phyloP scores from a whole-genome alignment of 371 early-diverging fungal genomes.

The Basidiobolus meristosporus region DNA sequence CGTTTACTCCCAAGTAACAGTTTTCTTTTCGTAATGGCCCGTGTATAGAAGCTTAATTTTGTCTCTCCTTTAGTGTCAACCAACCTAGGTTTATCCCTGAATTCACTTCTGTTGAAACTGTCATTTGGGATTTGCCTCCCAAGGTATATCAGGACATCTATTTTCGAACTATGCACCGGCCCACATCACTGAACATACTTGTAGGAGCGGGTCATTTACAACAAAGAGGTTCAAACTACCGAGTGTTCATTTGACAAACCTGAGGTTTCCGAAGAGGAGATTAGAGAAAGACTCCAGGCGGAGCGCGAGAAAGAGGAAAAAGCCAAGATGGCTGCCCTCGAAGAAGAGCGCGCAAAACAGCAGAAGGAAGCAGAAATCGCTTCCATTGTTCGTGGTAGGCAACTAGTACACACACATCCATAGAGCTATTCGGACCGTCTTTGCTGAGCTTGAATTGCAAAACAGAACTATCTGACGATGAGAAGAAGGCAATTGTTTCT shows the following conservation, averaged over 20 bases:
- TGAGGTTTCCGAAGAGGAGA: conserved; percentile 31
- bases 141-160: conserved; percentile 18
- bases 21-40: not conserved
- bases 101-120: conserved; percentile 35
- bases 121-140: conserved; percentile 68
- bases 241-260: conserved; percentile 31
- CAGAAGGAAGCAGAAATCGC: too few species aligned
- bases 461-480: conserved; percentile 65
- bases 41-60: not conserved
- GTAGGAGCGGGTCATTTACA: conserved; percentile 73
- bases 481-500: conserved; percentile 41
- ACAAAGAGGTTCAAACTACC: conserved; percentile 75
- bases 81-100: conserved; percentile 19
- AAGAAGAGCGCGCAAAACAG: conserved; percentile 31
- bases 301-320: conserved; percentile 37
- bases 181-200: not conserved
- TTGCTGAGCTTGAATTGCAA: not conserved
- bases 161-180: not conserved
- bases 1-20: conserved; percentile 2
- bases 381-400: too few species aligned
- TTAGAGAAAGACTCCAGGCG: conserved; percentile 29
- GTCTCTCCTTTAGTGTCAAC: not conserved
- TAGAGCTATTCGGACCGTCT: too few species aligned
- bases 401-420: too few species aligned
- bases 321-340: conserved; percentile 25